Base-by-base conservation (phyloP, 257 asterid genomes). In the Solanum rostratum region DNA sequence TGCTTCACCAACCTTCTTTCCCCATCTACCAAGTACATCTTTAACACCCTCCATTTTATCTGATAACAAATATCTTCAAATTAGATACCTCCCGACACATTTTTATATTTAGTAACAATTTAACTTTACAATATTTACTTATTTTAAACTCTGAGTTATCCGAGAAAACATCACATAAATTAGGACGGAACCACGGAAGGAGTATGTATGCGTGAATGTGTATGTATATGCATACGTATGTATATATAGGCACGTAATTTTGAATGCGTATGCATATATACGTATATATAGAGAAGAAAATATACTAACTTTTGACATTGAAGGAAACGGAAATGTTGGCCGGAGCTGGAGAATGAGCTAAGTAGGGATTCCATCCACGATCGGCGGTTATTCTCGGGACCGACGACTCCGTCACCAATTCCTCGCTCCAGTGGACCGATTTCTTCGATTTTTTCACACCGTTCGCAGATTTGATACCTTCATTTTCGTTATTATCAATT, bases 1-100 rank as follows among this genome's bases (percentile, higher is more conserved):
- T 52, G 97, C 95, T 84, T 94, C 99, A 71, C 97, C 99, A 10
- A 94, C 97, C 90, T 86, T 93, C 89, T 91, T 94, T 87, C 97
- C 94, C 98, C 97, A 95, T 89, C 89, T 93, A 84, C 97, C 99
- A 18, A 95, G 90, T 65, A 85, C 95, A 86, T 94, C 95, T 91
- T 94, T 94, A 39, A 95, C 93, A 37, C 83, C 82, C 33, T 90
- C 95, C 97, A 95, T 89, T 14, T 90, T 94, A 84, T 93, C 99
- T 96, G 83, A 79, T 20, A 78, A 41, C 45, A 41, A 41, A 41
- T 41, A 41, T 41, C 45, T 41, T 6, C 45, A 6, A 41, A 41
- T 41, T 41, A 41, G 9, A 41, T 41, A 41, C 45, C 45, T 7
- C 45, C 45, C 45, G 10, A 6, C 45, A 6, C 45, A 41, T 7